These are phyloP conservation scores for Flaveria bidentis DNA, from an alignment of 129 eudicot genomes.

Conservation along the genomic window DNA sequence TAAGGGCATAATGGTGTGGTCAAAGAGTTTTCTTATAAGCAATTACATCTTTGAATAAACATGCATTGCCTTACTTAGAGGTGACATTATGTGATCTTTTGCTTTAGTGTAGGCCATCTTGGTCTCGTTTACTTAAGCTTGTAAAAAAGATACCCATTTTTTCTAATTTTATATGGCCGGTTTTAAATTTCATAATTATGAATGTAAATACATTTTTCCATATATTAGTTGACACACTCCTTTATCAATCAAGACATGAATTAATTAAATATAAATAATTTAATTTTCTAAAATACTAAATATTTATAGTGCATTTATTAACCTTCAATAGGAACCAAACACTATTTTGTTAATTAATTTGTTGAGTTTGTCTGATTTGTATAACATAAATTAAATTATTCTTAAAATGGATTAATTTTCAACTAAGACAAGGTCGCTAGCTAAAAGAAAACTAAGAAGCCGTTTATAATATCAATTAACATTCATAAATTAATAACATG, in stretches of 20 bases:
- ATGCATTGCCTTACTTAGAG: conserved; percentile 41
- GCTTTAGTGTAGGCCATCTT: conserved; percentile 45
- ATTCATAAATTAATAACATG: too few relatives aligned
- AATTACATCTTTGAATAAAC: conserved; percentile 35
- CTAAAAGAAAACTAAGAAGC: too few relatives aligned
- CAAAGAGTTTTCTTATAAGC: conserved; percentile 35
- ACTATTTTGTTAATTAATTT: too few relatives aligned
- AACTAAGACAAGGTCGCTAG: too few relatives aligned
- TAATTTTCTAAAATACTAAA: background rate
- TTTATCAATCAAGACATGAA: background rate
- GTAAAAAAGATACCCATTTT: conserved; percentile 21
- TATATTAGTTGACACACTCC: background rate
- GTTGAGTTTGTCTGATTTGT: too few relatives aligned
- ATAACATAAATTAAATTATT: too few relatives aligned
- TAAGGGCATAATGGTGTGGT: conserved; percentile 37
- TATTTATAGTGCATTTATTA: too few relatives aligned
- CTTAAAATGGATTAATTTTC: too few relatives aligned
- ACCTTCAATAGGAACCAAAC: too few relatives aligned
- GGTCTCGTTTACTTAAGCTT: conserved; percentile 49
- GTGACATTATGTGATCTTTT: conserved; percentile 44
- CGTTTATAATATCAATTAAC: too few relatives aligned
- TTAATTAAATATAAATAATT: background rate
- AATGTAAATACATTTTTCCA: too few relatives aligned
- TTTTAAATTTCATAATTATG: background rate
- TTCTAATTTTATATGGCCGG: background rate